These are phyloP conservation scores for Emergomyces orientalis DNA, from an alignment of 2,329 filamentous ascomycete species.

Conservation along the genomic window DNA sequence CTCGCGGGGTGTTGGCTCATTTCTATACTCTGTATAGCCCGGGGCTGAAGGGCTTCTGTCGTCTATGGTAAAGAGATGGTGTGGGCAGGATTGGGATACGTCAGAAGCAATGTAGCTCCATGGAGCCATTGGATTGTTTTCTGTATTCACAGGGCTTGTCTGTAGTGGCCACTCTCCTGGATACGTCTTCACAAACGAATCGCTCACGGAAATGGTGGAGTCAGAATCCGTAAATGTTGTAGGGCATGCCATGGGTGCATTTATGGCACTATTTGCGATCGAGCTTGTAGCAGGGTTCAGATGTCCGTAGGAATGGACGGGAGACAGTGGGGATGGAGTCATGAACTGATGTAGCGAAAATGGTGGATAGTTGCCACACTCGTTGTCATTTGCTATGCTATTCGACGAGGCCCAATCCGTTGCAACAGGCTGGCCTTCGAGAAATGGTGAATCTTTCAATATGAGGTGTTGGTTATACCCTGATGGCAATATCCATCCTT, in stretches of 20 bases:
- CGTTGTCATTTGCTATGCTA: background rate
- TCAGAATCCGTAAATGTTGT: background rate
- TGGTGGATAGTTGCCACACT: background rate
- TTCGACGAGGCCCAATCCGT: background rate
- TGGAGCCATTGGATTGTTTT: constrained; percentile 2
- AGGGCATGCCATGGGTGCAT: background rate
- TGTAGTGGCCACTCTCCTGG: background rate
- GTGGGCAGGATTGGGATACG: background rate
- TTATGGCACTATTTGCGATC: background rate
- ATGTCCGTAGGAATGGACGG: constrained; percentile 2
- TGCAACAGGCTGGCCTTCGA: background rate
- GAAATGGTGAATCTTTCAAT: constrained; percentile 2
- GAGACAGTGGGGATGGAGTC: background rate
- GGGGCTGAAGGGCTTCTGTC: background rate
- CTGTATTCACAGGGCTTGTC: background rate
- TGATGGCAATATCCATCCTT: constrained; percentile 1
- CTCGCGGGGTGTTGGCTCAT: background rate
- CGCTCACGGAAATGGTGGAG: background rate
- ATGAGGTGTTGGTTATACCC: background rate
- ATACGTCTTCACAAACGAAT: constrained; percentile 1
- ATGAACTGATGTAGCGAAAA: background rate
- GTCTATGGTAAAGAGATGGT: background rate
- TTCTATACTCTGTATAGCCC: background rate
- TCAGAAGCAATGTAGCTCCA: background rate
- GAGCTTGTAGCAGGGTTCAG: background rate